Evolutionary conservation across 495 filamentous ascomycete species (phyloP).

Genomic region (Hypoxylon fuscum): DNA sequence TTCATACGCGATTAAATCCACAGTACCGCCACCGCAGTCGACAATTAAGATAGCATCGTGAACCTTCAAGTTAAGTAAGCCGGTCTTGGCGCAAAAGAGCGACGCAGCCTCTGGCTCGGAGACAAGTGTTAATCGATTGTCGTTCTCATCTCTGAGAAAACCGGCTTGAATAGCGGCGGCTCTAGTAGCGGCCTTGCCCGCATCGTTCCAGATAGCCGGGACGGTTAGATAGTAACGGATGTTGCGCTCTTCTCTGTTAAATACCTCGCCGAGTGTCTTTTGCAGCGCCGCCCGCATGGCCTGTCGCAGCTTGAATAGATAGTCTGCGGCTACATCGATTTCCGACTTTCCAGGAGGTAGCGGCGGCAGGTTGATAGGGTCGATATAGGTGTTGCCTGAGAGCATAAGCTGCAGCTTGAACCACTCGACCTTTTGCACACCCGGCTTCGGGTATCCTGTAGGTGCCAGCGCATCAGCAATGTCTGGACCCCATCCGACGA

Average conservation of each 20-base stretch:
- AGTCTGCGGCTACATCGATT: conserved; percentile 80
- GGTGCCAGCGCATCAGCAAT: conserved; percentile 78
- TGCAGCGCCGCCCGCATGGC: conserved; percentile 76
- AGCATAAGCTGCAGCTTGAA: conserved; percentile 83
- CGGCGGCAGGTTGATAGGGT: conserved; percentile 79
- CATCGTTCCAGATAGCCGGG: conserved; percentile 81
- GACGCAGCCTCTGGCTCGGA: conserved; percentile 78
- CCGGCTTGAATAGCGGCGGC: conserved; percentile 78
- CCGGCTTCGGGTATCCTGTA: conserved; percentile 77
- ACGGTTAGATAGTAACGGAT: conserved; percentile 79
- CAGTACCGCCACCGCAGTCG: conserved; percentile 78
- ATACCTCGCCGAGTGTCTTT: conserved; percentile 80
- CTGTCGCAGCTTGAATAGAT: conserved; percentile 78
- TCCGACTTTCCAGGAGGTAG: conserved; percentile 80
- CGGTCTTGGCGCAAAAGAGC: conserved; percentile 78
- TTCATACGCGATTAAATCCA: conserved; percentile 80
- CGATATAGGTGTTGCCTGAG: conserved; percentile 80
- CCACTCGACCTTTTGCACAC: conserved; percentile 82
- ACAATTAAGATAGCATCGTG: conserved; percentile 79
- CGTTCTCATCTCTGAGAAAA: conserved; percentile 78
- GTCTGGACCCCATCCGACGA: conserved; percentile 80
- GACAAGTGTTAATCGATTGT: conserved; percentile 75
- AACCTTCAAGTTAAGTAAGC: conserved; percentile 75
- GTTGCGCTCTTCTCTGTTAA: conserved; percentile 78
- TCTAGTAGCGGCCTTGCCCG: conserved; percentile 75